Percentiles rank a stretch among this genome's conserved stretches.
Conservation (phyloP, 2,329 filamentous ascomycete species). For the Capronia epimyces region DNA sequence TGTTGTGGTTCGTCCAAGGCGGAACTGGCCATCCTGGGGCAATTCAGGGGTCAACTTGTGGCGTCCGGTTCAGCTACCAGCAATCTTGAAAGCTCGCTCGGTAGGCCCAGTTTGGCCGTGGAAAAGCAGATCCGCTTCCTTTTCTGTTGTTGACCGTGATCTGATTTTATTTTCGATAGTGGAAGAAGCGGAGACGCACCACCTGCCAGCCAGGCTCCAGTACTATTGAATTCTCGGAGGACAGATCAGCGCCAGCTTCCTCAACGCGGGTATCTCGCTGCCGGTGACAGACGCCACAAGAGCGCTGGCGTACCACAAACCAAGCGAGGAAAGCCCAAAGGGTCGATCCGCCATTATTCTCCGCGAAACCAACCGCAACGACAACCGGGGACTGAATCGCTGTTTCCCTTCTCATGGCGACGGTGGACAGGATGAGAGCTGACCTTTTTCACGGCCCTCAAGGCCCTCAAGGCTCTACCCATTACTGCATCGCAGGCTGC, state of each 20-base stretch:
- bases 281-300: neutral
- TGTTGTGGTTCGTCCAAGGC: neutral
- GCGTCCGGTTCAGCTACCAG: neutral
- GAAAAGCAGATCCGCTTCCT: neutral
- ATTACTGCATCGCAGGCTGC: neutral
- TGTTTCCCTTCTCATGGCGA: neutral
- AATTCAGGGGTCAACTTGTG: neutral
- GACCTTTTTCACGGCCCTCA: too few species aligned
- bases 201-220: neutral
- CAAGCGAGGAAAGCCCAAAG: slow-evolving; percentile 49
- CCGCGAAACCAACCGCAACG: slow-evolving; percentile 3
- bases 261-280: neutral
- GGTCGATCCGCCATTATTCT: slow-evolving; percentile 4
- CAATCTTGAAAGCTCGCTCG: slow-evolving; percentile 4
- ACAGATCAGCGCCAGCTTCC: slow-evolving; percentile 16
- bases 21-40: neutral
- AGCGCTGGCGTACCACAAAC: slow-evolving; percentile 54
- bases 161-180: slow-evolving; percentile 25
- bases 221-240: slow-evolving; percentile 15
- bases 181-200: slow-evolving; percentile 5
- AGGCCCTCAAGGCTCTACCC: too few species aligned
- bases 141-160: slow-evolving; percentile 12
- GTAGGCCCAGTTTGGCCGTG: neutral
- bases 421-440: too few species aligned
- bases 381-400: neutral